These are phyloP conservation scores for Polytrichum formosum DNA, from an alignment of 225 moss, liverwort and hornwort genomes.

Conservation along the genomic window DNA sequence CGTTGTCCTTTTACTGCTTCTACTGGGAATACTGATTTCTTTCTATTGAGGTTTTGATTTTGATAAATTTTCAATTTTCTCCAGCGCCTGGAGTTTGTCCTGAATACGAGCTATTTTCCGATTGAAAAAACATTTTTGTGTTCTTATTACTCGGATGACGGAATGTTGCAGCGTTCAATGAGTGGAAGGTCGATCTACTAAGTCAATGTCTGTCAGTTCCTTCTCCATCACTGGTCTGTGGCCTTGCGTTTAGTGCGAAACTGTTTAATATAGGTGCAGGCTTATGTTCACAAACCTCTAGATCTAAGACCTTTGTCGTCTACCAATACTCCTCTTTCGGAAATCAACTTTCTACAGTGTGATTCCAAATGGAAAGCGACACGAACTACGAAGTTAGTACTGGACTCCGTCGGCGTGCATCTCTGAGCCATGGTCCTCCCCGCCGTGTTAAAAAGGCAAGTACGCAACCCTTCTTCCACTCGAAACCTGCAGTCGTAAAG, in stretches of 20 bases:
- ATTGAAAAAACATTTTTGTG: background rate
- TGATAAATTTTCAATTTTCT: background rate
- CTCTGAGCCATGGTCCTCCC: slow-evolving; percentile 4
- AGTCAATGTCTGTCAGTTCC: background rate
- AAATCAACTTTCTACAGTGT: background rate
- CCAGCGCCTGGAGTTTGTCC: background rate
- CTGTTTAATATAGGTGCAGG: background rate
- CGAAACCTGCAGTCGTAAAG: background rate
- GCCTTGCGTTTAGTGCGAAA: background rate
- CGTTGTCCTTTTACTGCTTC: slow-evolving; percentile 26
- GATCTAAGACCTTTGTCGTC: background rate
- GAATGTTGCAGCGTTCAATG: background rate
- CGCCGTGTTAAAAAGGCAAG: slow-evolving; percentile 17
- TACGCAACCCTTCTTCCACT: background rate
- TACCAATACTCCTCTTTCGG: background rate
- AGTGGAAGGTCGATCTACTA: no score
- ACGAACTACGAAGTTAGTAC: slow-evolving; percentile 2
- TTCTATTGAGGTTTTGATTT: slow-evolving; percentile 7
- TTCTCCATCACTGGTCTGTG: background rate
- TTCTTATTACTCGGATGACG: background rate
- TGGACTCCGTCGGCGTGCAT: slow-evolving; percentile 3
- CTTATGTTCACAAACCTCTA: no score
- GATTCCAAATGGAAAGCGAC: slow-evolving; percentile 11
- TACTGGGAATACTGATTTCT: slow-evolving; percentile 22
- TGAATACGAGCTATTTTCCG: background rate